Evolutionary conservation across 805 yeast species (phyloP).

Genomic region (Wickerhamiella dianesei): DNA sequence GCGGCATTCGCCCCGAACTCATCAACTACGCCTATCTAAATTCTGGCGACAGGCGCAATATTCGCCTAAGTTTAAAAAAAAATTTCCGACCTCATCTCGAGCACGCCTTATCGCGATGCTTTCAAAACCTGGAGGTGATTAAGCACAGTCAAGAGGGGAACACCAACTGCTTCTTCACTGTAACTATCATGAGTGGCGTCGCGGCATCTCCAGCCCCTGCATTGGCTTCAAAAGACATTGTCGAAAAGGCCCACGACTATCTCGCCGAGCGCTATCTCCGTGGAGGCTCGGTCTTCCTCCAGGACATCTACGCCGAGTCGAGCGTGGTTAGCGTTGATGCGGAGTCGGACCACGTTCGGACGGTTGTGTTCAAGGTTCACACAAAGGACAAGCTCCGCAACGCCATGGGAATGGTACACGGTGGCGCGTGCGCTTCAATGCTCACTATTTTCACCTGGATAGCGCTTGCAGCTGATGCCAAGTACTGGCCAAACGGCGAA

Average conservation of each 20-base stretch:
- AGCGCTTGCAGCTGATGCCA: slow-evolving; percentile 17
- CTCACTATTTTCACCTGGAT: slow-evolving; percentile 19
- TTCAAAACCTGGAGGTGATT: background rate
- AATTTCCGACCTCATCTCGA: background rate
- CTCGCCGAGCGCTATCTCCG: slow-evolving; percentile 4
- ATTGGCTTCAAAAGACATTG: background rate
- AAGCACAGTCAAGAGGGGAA: too few species aligned
- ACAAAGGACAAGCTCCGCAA: slow-evolving; percentile 18
- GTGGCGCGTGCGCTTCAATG: slow-evolving; percentile 25
- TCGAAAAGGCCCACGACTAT: slow-evolving; percentile 7
- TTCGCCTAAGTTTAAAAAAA: too few species aligned
- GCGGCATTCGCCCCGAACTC: too few species aligned
- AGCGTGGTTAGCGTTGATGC: slow-evolving; percentile 7
- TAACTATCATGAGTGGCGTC: background rate
- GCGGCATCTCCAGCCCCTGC: background rate
- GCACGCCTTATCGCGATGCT: too few species aligned
- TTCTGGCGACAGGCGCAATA: too few species aligned
- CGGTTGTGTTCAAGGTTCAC: slow-evolving; percentile 15
- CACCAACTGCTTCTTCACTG: background rate
- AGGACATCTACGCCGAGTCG: slow-evolving; percentile 10
- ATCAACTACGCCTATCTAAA: too few species aligned
- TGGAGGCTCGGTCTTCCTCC: slow-evolving; percentile 10
- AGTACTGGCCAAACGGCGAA: slow-evolving; percentile 16
- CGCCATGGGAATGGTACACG: slow-evolving; percentile 21
- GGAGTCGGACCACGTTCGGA: slow-evolving; percentile 10